Evolutionary conservation across 768 basidiomycete species (phyloP), one percentile per base, ranked within the genome.

Genomic region (Auriscalpium microsporum): DNA sequence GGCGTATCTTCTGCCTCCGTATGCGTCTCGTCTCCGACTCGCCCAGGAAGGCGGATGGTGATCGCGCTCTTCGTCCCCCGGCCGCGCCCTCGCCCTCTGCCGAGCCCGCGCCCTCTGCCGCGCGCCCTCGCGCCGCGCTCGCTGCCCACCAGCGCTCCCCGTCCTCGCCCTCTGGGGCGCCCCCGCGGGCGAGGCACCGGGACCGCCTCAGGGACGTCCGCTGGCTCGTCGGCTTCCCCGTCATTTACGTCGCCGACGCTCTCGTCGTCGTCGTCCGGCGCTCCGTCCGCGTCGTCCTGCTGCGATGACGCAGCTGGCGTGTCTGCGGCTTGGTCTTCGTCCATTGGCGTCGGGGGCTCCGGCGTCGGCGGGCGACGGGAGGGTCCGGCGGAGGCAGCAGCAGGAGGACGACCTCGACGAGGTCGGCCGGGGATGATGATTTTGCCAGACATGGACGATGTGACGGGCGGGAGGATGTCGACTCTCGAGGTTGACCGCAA

Each of bases 11-110:
- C 64, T 10, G 48, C 62, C 16, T 63, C 74, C 21, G 52, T 72
- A 1, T 62, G 66, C 35, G 65, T 72, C n/a, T 54, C 69, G 8
- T 69, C 76, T 6, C 62, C 70, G 3, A 67, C 77, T 50, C 73
- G 72, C n/a, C 67, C 67, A 1, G 67, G 62, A 11, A 65, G 56
- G 36, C 57, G 64, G 45, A 64, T 67, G 4, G 66, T 65, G 50
- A 64, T 52, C 0, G 56, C 55, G 9, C 59, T 51, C 17, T 56
- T 59, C 55, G 54, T n/a, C 9, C 64, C 65, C 17, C 67, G 55
- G 5, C 68, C 69, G 2, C 64, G 58, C 4, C 66, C 64, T 4
- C 66, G 49, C 0, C 67, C 65, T 8, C 71, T 53, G 1, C 69
- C 69, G 19, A 68, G 58, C 4, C 67, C 65, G 4, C 71, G 55